Conservation (phyloP, 345 rosid genomes). For the Gossypium arboreum region DNA sequence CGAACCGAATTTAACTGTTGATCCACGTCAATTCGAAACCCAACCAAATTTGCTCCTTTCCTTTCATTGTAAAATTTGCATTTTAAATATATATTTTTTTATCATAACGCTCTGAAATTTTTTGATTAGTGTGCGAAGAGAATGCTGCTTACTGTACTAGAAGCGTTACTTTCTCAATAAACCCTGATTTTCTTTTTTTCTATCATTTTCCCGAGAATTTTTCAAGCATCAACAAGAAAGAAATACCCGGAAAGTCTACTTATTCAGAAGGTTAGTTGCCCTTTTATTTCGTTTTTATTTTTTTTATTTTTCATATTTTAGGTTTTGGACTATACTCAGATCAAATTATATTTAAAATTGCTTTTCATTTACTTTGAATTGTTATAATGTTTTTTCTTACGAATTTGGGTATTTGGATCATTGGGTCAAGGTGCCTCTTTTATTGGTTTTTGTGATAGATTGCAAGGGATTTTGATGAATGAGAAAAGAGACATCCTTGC, state of each 20-base stretch:
- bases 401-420: constrained; percentile 6
- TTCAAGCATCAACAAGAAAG: not conserved
- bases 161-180: not conserved
- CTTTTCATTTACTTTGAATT: constrained; percentile 1
- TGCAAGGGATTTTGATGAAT: not conserved
- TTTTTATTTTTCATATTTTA: not conserved
- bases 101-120: too few relatives aligned
- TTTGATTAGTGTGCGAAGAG: not conserved
- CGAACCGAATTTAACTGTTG: too few relatives aligned
- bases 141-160: not conserved
- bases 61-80: too few relatives aligned
- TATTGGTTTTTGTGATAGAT: not conserved
- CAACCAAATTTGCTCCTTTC: too few relatives aligned
- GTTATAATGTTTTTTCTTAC: not conserved
- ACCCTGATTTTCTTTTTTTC: not conserved
- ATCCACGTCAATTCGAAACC: too few relatives aligned
- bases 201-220: constrained; percentile 1
- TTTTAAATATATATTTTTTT: too few relatives aligned
- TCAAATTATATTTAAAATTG: not conserved
- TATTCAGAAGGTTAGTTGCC: not conserved
- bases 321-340: constrained; percentile 16
- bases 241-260: constrained; percentile 1
- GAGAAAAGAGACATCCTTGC: not conserved
- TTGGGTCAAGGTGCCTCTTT: constrained; percentile 2
- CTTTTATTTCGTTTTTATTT: not conserved